These are phyloP conservation scores for Sugiyamaella floridensis DNA, from an alignment of 805 yeast genomes.

Conservation along the genomic window DNA sequence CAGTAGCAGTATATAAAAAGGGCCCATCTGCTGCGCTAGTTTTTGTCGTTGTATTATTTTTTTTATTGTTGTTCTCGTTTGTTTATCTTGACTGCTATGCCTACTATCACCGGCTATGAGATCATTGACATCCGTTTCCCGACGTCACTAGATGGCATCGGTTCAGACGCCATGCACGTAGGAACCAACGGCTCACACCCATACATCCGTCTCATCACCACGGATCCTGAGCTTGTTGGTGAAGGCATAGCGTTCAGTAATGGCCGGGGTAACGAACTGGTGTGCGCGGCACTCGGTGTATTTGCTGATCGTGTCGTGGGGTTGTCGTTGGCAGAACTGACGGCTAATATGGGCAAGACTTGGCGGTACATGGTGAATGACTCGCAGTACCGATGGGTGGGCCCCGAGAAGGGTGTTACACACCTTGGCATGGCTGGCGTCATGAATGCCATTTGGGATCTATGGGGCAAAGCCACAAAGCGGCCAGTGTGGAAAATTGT, in stretches of 20 bases:
- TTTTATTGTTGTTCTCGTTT: too few species aligned
- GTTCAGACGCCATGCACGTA: slow-evolving; percentile 37
- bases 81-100: not conserved
- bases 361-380: slow-evolving; percentile 37
- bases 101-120: slow-evolving; percentile 26
- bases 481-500: slow-evolving; percentile 38
- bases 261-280: slow-evolving; percentile 34
- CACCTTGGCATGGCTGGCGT: slow-evolving; percentile 37
- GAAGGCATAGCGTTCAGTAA: slow-evolving; percentile 39
- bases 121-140: slow-evolving; percentile 34
- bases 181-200: slow-evolving; percentile 37
- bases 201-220: slow-evolving; percentile 29
- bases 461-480: slow-evolving; percentile 35
- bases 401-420: slow-evolving; percentile 37
- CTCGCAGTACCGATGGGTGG: slow-evolving; percentile 38
- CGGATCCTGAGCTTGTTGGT: slow-evolving; percentile 27
- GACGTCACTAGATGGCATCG: slow-evolving; percentile 34
- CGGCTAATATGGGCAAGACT: slow-evolving; percentile 33
- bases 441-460: slow-evolving; percentile 37
- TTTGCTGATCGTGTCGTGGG: slow-evolving; percentile 33
- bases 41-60: not conserved
- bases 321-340: slow-evolving; percentile 27
- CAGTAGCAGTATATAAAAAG: too few species aligned
- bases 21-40: too few species aligned
- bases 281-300: slow-evolving; percentile 30